phyloP scores from a whole-genome alignment of 345 rosid species.

The Combretum micranthum region DNA sequence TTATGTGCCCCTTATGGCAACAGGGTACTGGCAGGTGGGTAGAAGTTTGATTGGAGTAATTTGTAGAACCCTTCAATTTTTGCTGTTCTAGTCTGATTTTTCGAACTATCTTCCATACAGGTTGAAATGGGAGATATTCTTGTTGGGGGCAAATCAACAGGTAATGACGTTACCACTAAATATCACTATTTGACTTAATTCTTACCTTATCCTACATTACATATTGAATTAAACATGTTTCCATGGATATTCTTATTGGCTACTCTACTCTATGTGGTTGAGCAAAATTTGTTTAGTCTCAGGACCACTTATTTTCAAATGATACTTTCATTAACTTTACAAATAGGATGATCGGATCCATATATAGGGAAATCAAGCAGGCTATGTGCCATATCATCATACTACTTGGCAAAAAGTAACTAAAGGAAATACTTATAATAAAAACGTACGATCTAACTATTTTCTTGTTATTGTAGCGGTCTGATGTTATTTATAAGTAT shows the following conservation, averaged over 20 bases:
- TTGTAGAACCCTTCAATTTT: background rate
- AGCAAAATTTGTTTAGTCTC: background rate
- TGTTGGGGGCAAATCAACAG: conserved; percentile 39
- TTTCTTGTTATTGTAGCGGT: no score
- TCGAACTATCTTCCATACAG: conserved; percentile 21
- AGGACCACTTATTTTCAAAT: no score
- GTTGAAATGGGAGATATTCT: conserved; percentile 36
- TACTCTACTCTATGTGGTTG: background rate
- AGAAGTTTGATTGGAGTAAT: background rate
- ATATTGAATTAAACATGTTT: background rate
- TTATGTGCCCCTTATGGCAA: conserved; percentile 31
- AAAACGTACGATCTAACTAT: no score
- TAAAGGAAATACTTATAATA: no score
- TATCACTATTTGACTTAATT: background rate
- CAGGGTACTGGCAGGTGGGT: conserved; percentile 55
- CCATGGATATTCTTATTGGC: background rate
- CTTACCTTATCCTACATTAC: background rate
- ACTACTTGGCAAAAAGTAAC: no score
- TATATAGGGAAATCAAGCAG: no score
- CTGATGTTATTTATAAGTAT: no score
- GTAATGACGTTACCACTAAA: conserved; percentile 12
- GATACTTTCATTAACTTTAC: no score
- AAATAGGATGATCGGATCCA: no score
- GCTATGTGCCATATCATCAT: no score
- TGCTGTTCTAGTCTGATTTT: background rate